Conservation (phyloP, 345 rosid genomes). For the Lumnitzera littorea region DNA sequence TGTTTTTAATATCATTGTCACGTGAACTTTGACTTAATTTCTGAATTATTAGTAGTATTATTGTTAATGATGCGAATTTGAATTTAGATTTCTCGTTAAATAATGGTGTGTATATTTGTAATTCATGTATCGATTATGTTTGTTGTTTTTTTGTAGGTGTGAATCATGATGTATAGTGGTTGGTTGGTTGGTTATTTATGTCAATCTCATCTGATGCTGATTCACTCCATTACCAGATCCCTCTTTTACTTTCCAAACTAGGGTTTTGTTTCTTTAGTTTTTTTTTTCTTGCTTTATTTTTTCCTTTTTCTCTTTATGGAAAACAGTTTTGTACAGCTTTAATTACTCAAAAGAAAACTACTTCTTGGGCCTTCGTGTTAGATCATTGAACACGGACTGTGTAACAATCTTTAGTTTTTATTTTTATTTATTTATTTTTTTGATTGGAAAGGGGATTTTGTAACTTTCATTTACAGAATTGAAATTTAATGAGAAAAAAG, state of each 20-base stretch:
- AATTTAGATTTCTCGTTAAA: neutral
- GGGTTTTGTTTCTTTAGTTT: conserved; percentile 2
- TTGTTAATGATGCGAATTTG: neutral
- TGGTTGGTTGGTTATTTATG: conserved; percentile 6
- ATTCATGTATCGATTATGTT: conserved; percentile 11
- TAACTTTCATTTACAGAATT: too few relatives aligned
- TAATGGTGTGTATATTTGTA: conserved; percentile 1
- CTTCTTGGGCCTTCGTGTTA: too few relatives aligned
- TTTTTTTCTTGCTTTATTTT: neutral
- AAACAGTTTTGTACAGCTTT: neutral
- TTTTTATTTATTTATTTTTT: too few relatives aligned
- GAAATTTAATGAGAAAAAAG: too few relatives aligned
- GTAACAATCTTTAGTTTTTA: too few relatives aligned
- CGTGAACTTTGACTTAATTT: neutral
- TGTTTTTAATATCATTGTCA: neutral
- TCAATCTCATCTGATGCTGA: conserved; percentile 14
- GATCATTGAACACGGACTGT: too few relatives aligned
- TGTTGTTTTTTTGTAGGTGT: conserved; percentile 15
- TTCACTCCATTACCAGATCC: neutral
- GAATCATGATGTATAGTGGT: neutral
- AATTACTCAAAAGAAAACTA: too few relatives aligned
- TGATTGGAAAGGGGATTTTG: too few relatives aligned
- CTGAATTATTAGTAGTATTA: neutral
- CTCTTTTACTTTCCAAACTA: neutral
- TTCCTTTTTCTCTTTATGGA: neutral